phyloP scores from a whole-genome alignment of 2,329 filamentous ascomycete genomes.

The Aspergillus alliaceus region DNA sequence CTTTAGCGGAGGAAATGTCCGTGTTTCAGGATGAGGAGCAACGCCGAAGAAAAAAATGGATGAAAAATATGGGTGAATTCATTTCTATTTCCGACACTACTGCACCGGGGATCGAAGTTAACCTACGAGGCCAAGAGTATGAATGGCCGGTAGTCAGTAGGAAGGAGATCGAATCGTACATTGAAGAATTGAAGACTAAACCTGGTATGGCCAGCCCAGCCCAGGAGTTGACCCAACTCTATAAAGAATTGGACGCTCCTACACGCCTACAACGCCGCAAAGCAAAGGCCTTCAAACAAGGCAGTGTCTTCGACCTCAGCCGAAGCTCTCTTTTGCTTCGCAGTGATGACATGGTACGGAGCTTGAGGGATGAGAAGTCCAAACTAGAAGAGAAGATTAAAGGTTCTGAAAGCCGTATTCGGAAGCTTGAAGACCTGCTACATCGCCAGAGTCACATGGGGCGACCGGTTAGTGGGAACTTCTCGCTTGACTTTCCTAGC shows the following conservation, averaged over 20 bases:
- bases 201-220: slow-evolving; percentile 66
- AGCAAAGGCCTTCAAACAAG: slow-evolving; percentile 92
- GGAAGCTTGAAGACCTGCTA: slow-evolving; percentile 86
- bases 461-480: slow-evolving; percentile 54
- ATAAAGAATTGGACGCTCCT: slow-evolving; percentile 76
- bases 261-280: slow-evolving; percentile 84
- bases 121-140: slow-evolving; percentile 74
- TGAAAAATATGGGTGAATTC: slow-evolving; percentile 76
- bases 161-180: slow-evolving; percentile 73
- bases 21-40: slow-evolving; percentile 90
- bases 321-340: slow-evolving; percentile 80
- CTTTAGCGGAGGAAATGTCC: slow-evolving; percentile 88
- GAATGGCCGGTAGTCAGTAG: slow-evolving; percentile 77
- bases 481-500: slow-evolving; percentile 42
- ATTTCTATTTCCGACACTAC: slow-evolving; percentile 66
- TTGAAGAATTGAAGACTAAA: slow-evolving; percentile 64
- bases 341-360: slow-evolving; percentile 77
- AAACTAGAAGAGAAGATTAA: slow-evolving; percentile 72
- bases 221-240: slow-evolving; percentile 71
- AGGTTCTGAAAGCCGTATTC: slow-evolving; percentile 84
- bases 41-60: slow-evolving; percentile 84
- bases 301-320: slow-evolving; percentile 91
- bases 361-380: slow-evolving; percentile 78
- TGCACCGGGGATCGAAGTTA: slow-evolving; percentile 79
- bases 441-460: slow-evolving; percentile 72